Evolutionary conservation across 805 yeast species (phyloP).

Genomic region (Wickerhamomyces ciferrii): DNA sequence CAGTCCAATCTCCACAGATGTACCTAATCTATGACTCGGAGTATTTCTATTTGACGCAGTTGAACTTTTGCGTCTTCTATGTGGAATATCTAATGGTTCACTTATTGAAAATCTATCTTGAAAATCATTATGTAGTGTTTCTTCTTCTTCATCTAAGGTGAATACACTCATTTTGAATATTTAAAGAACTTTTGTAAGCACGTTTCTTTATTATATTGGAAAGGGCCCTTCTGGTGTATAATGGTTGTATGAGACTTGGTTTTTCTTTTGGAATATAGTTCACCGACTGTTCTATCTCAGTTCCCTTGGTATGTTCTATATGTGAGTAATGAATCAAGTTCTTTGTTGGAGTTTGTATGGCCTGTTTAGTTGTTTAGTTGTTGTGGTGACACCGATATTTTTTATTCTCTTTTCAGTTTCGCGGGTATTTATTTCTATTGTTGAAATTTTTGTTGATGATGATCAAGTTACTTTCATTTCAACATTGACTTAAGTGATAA

Average conservation of each 20-base stretch:
- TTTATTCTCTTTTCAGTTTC: not conserved
- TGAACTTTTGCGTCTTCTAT: conserved; percentile 19
- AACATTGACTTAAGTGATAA: too few species aligned
- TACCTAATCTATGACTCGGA: conserved; percentile 31
- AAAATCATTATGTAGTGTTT: conserved; percentile 11
- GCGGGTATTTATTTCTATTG: not conserved
- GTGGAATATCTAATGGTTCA: conserved; percentile 10
- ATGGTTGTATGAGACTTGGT: too few species aligned
- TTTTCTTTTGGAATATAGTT: too few species aligned
- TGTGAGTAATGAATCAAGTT: too few species aligned
- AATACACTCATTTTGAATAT: conserved; percentile 15
- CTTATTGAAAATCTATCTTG: conserved; percentile 11
- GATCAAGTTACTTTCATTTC: too few species aligned
- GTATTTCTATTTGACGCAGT: conserved; percentile 21
- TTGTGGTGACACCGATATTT: not conserved
- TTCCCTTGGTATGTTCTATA: not conserved
- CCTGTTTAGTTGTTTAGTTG: not conserved
- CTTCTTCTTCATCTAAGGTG: conserved; percentile 17
- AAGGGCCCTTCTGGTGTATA: too few species aligned
- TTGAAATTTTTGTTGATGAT: too few species aligned
- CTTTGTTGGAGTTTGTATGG: not conserved
- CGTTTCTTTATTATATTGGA: not conserved
- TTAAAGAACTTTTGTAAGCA: not conserved
- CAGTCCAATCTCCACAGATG: conserved; percentile 45
- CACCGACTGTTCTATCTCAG: too few species aligned